Conservation (phyloP, 805 yeast species). For the Suhomyces prunicola region DNA sequence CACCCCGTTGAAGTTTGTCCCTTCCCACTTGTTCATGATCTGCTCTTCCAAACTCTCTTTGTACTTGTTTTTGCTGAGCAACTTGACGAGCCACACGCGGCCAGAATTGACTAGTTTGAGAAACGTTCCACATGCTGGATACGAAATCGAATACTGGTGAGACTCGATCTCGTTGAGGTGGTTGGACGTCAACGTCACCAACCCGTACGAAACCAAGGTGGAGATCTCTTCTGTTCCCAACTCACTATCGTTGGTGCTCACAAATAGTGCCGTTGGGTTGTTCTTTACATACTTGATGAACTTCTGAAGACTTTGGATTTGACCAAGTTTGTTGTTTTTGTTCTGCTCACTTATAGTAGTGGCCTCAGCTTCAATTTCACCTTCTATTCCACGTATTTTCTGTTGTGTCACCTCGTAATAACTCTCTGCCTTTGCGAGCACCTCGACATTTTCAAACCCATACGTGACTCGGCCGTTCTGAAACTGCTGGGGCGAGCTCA, state of each 20-base stretch:
- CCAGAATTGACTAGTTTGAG: slow-evolving; percentile 45
- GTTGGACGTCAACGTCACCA: slow-evolving; percentile 43
- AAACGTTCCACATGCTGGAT: slow-evolving; percentile 51
- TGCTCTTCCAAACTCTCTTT: slow-evolving; percentile 44
- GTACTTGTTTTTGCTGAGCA: slow-evolving; percentile 33
- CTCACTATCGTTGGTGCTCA: slow-evolving; percentile 16
- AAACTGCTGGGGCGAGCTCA: slow-evolving; percentile 29
- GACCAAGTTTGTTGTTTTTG: slow-evolving; percentile 5
- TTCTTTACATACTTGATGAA: slow-evolving; percentile 18
- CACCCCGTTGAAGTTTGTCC: slow-evolving; percentile 22
- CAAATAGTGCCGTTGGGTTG: slow-evolving; percentile 28
- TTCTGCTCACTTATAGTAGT: slow-evolving; percentile 1
- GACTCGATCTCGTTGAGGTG: slow-evolving; percentile 41
- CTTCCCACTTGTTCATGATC: slow-evolving; percentile 46
- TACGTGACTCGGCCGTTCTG: slow-evolving; percentile 38
- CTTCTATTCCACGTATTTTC: slow-evolving; percentile 6
- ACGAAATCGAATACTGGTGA: slow-evolving; percentile 40
- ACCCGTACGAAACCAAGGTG: slow-evolving; percentile 38
- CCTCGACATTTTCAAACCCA: slow-evolving; percentile 43
- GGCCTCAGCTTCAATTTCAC: background rate
- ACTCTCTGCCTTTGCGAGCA: slow-evolving; percentile 24
- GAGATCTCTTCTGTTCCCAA: slow-evolving; percentile 25
- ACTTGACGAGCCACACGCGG: slow-evolving; percentile 41
- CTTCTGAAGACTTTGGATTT: slow-evolving; percentile 17
- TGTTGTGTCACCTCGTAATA: slow-evolving; percentile 20